A percentile compares a stretch with the other conserved stretches of the same genome.
Conservation (phyloP, 768 basidiomycete species). For the Floccularia luteovirens region DNA sequence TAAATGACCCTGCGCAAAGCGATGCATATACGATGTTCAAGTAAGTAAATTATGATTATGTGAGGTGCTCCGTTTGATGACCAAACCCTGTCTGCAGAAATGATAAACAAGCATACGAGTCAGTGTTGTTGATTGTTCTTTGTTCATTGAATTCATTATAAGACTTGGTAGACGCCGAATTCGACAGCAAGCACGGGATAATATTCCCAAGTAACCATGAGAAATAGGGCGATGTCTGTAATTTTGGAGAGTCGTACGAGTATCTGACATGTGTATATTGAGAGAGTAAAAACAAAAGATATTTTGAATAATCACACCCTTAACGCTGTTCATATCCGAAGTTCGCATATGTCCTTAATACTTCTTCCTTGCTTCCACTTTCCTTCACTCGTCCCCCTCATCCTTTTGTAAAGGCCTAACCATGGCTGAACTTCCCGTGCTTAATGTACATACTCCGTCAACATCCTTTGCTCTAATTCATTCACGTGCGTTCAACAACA, state of each 20-base stretch:
- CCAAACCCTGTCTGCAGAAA: no score
- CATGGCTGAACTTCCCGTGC: constrained; percentile 41
- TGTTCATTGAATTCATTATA: constrained; percentile 1
- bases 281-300: no score
- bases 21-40: constrained; percentile 99
- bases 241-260: no score
- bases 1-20: constrained; percentile 95
- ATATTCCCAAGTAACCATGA: constrained; percentile 69
- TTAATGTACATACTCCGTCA: constrained; percentile 72
- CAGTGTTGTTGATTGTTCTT: constrained; percentile 18
- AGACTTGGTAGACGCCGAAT: constrained; percentile 68
- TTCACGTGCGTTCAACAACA: constrained; percentile 44
- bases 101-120: constrained; percentile 92
- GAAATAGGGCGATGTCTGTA: no score
- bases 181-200: constrained; percentile 82
- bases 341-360: no score
- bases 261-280: no score
- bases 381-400: no score
- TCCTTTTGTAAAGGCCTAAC: no score
- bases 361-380: no score
- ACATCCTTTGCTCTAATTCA: constrained; percentile 72
- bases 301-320: no score
- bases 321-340: no score
- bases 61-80: constrained; percentile 4
- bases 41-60: constrained; percentile 37